Evolutionary conservation across 352 stramenopile species (phyloP).

Genomic region (Blastocystis hominis): DNA sequence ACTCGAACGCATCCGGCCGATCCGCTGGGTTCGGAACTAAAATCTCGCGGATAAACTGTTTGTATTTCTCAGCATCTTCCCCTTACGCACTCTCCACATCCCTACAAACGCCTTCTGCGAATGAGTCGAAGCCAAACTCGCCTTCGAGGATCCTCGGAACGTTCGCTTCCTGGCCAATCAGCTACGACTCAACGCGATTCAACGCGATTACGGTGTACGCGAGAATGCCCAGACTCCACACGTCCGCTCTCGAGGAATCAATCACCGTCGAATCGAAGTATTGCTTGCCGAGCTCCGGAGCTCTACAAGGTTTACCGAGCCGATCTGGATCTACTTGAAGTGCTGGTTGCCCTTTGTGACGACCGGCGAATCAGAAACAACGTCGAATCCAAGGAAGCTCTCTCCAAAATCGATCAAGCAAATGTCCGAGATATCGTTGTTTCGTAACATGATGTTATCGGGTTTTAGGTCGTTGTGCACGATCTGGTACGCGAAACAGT

Average conservation of each 20-base stretch:
- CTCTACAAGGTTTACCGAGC: neutral
- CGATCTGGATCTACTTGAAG: neutral
- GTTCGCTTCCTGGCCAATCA: neutral
- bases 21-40: neutral
- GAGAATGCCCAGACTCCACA: slow-evolving; percentile 40
- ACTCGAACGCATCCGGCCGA: neutral
- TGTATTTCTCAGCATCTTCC: neutral
- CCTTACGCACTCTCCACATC: neutral
- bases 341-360: neutral
- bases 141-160: neutral
- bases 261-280: neutral
- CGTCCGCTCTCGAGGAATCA: neutral
- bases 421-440: neutral
- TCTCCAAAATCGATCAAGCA: slow-evolving; percentile 20
- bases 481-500: neutral
- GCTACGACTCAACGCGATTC: neutral
- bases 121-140: neutral
- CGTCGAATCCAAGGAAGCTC: slow-evolving; percentile 13
- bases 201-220: neutral
- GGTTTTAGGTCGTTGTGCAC: slow-evolving; percentile 40
- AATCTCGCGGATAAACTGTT: neutral
- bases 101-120: neutral
- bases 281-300: neutral
- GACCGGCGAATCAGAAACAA: neutral
- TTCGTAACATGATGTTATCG: slow-evolving; percentile 17